Evolutionary conservation across 345 rosid species (phyloP).

Genomic region (Schrenkiella parvula): DNA sequence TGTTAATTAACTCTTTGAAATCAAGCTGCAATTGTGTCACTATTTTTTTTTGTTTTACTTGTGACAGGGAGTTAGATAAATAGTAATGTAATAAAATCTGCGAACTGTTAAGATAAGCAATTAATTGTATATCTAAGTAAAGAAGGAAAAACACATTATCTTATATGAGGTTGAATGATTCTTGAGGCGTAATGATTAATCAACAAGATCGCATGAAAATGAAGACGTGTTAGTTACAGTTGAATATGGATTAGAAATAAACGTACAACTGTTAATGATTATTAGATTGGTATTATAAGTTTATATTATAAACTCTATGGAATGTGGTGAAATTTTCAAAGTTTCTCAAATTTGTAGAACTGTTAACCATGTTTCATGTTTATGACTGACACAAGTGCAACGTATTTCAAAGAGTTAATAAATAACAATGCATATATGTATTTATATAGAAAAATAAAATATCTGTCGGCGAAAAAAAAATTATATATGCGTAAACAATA

Average conservation of each 20-base stretch:
- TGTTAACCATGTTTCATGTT: not conserved
- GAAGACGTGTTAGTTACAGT: slow-evolving; percentile 1
- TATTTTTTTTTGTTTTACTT: no score
- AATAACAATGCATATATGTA: not conserved
- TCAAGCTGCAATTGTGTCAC: not conserved
- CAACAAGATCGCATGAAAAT: not conserved
- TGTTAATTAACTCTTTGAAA: not conserved
- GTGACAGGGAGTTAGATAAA: not conserved
- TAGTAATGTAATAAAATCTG: not conserved
- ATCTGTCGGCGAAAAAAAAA: no score
- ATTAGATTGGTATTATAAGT: no score
- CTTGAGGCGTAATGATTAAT: slow-evolving; percentile 4
- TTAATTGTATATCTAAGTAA: not conserved
- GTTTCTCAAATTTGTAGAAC: no score
- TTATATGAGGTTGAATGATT: not conserved
- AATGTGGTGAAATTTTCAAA: no score
- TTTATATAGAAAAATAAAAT: no score
- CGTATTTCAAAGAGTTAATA: no score
- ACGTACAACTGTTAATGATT: no score
- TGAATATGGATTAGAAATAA: not conserved
- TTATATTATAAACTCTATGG: no score
- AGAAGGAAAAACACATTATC: not conserved
- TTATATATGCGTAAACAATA: not conserved
- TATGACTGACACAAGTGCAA: not conserved
- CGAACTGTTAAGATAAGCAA: not conserved